Evolutionary conservation across 1,284 basidiomycete genomes (phyloP).

Genomic region (Irpex sp.): DNA sequence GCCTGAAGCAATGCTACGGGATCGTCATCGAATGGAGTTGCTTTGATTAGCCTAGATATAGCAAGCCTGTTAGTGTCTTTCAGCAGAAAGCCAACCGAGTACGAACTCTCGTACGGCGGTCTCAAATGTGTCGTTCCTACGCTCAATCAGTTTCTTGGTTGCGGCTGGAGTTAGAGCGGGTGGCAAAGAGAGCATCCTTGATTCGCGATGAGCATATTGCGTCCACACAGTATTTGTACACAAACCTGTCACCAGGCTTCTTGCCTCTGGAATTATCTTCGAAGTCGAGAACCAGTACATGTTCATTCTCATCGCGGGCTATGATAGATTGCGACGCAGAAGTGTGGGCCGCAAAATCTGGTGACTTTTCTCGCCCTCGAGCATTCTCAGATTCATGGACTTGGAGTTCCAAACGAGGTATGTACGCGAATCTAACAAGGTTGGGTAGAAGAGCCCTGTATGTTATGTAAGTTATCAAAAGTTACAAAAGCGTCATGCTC

Average conservation of each 20-base stretch:
- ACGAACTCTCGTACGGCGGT: slow-evolving; percentile 72
- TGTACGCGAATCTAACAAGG: slow-evolving; percentile 81
- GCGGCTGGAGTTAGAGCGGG: slow-evolving; percentile 53
- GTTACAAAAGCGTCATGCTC: not conserved
- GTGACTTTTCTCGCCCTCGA: not conserved
- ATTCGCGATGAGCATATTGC: slow-evolving; percentile 17
- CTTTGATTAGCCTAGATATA: slow-evolving; percentile 52
- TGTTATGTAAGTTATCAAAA: not conserved
- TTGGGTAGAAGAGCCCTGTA: slow-evolving; percentile 76
- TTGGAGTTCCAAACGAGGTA: slow-evolving; percentile 62
- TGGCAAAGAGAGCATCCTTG: slow-evolving; percentile 39
- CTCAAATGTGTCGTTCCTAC: slow-evolving; percentile 64
- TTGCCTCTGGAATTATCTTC: slow-evolving; percentile 51
- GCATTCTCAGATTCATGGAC: slow-evolving; percentile 38
- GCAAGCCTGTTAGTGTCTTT: not conserved
- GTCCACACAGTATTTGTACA: not conserved
- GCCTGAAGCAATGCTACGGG: slow-evolving; percentile 59
- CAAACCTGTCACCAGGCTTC: slow-evolving; percentile 29
- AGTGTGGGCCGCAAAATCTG: slow-evolving; percentile 2
- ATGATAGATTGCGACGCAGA: not conserved
- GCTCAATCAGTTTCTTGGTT: slow-evolving; percentile 71
- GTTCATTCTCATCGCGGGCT: slow-evolving; percentile 44
- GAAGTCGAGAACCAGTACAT: slow-evolving; percentile 75
- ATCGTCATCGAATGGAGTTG: slow-evolving; percentile 52
- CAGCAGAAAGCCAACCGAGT: not conserved